Evolutionary conservation across 257 asterid species (phyloP), one percentile per base, ranked within the genome.

Genomic region (Gardenia jasminoides): DNA sequence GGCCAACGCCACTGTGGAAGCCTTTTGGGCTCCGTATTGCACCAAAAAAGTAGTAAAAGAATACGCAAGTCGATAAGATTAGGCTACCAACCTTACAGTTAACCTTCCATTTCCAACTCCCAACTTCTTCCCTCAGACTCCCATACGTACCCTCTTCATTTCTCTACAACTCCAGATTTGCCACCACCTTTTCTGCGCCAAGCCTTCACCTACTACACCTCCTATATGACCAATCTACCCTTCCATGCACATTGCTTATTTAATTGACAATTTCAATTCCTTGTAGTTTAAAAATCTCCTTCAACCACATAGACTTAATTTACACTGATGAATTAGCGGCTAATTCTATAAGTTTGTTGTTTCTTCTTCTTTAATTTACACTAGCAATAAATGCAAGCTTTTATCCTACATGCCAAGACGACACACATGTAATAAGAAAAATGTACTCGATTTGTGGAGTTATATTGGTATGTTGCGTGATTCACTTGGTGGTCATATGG

Each of bases 61-160:
- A 75, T 79, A 59, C 71, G 70, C 82, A 72, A 36, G 54, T 52
- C 66, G 87, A 87, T 83, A 78, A 85, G 89, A 87, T 80, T 93
- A 93, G 98, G 97, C 94, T 81, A 91, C 97, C 98, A 81, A 93
- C 90, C 83, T 80, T 83, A 87, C 85, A 77, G 76, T 86, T 86
- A 80, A 69, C 82, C 86, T 81, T 84, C 92, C 89, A 89, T 83
- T 87, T 82, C 87, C 77, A 87, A 75, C 82, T 80, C 80, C 87
- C 83, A 72, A 64, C 59, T 67, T 36, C 31, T 70, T n/a, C 46
- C 46, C 15, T 19, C 41, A 6, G 10, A n/a, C n/a, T 28, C 12
- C 76, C 59, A 62, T 36, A n/a, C 39, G 26, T 41, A 62, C 62
- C 52, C 62, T 52, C 39, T 1, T 17, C 13, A 43, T 43, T 26